Evolutionary conservation across 2,329 filamentous ascomycete genomes (phyloP).

Genomic region (Grosmannia huntii): DNA sequence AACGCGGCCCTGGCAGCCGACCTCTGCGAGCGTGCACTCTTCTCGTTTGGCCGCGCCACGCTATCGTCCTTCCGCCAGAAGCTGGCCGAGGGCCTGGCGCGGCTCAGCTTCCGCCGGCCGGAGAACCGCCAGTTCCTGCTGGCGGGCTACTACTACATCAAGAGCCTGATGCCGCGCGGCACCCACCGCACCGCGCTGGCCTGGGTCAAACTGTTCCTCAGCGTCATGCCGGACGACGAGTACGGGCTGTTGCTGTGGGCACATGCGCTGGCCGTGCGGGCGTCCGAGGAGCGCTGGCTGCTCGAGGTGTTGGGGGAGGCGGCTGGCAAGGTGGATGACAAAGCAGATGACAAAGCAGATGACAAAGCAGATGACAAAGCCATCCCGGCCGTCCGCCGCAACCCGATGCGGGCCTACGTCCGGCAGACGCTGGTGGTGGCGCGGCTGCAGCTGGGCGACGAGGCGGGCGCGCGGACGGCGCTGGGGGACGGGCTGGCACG

Average conservation of each 20-base stretch:
- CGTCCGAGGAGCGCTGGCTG: slow-evolving; percentile 63
- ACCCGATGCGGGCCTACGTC: slow-evolving; percentile 44
- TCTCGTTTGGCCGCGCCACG: slow-evolving; percentile 81
- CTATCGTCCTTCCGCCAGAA: slow-evolving; percentile 70
- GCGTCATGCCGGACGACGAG: slow-evolving; percentile 64
- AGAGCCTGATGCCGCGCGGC: slow-evolving; percentile 75
- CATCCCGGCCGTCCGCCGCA: neutral
- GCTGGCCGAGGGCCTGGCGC: slow-evolving; percentile 64
- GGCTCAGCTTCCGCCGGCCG: slow-evolving; percentile 65
- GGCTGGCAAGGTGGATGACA: no score
- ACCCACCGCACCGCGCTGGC: slow-evolving; percentile 88
- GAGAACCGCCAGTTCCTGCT: slow-evolving; percentile 93
- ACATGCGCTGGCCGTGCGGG: slow-evolving; percentile 74
- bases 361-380: slow-evolving; percentile 11
- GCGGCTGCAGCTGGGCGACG: slow-evolving; percentile 56
- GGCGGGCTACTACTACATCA: slow-evolving; percentile 77
- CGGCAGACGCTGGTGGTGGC: slow-evolving; percentile 68
- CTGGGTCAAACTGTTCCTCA: slow-evolving; percentile 77
- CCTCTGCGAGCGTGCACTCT: slow-evolving; percentile 79
- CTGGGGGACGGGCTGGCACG: slow-evolving; percentile 56
- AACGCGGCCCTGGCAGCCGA: slow-evolving; percentile 80
- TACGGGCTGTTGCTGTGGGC: slow-evolving; percentile 72
- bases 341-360: slow-evolving; percentile 13
- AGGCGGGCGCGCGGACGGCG: slow-evolving; percentile 48
- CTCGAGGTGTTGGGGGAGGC: slow-evolving; percentile 48